These are phyloP conservation scores for Beauveria caledonica DNA, from an alignment of 2,329 filamentous ascomycete species.

Conservation along the genomic window DNA sequence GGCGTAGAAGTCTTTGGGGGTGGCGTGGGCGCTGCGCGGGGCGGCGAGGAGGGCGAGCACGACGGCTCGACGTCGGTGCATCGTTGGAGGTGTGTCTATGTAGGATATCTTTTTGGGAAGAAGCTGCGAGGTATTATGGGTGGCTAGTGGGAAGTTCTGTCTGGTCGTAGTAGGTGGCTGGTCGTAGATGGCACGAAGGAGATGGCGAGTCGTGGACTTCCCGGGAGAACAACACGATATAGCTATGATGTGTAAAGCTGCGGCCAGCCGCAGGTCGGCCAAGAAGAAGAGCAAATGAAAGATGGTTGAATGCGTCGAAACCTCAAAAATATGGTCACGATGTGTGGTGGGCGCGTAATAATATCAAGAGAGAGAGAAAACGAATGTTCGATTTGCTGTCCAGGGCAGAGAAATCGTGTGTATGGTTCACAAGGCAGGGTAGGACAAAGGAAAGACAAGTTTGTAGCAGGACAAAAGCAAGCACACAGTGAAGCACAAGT, in stretches of 20 bases:
- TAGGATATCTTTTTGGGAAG: neutral
- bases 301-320: neutral
- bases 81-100: neutral
- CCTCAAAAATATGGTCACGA: too few species aligned
- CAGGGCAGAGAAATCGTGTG: neutral
- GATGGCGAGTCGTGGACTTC: too few species aligned
- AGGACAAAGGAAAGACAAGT: conserved; percentile 1
- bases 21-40: neutral
- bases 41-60: neutral
- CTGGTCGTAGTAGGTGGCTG: too few species aligned
- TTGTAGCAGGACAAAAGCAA: neutral
- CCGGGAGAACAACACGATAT: neutral
- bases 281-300: neutral
- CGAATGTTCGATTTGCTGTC: neutral
- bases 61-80: neutral
- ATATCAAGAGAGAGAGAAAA: neutral
- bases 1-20: neutral
- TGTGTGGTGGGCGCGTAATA: neutral
- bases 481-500: neutral
- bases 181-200: neutral
- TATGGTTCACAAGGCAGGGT: neutral
- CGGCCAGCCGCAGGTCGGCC: conserved; percentile 1
- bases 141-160: neutral
- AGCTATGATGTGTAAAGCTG: neutral
- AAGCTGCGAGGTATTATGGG: too few species aligned